phyloP scores from a whole-genome alignment of 345 rosid genomes.

The Mallotus nudiflorus region DNA sequence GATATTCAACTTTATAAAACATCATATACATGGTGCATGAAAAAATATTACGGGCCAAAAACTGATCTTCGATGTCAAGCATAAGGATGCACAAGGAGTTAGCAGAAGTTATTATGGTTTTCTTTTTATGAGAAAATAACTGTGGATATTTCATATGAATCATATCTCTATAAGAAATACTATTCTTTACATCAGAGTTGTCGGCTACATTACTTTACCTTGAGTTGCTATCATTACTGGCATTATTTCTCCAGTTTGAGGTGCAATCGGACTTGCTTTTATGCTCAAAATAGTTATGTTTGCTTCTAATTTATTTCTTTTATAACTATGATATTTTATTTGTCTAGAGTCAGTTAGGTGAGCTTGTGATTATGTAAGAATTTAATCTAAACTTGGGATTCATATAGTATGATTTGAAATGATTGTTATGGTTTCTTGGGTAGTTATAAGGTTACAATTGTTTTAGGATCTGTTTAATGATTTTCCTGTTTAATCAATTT shows the following conservation, averaged over 20 bases:
- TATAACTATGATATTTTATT: background rate
- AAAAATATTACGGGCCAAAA: background rate
- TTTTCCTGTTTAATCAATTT: conserved; percentile 8
- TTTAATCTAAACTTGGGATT: background rate
- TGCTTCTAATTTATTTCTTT: background rate
- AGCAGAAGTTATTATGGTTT: background rate
- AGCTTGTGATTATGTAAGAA: background rate
- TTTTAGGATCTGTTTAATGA: background rate
- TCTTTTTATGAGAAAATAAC: background rate
- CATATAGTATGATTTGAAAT: background rate
- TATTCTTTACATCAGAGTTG: no score
- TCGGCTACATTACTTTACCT: no score
- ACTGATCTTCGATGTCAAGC: background rate
- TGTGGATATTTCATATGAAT: background rate
- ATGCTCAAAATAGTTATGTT: background rate
- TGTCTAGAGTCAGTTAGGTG: background rate
- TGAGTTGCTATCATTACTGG: background rate
- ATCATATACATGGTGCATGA: background rate
- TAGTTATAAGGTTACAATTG: background rate
- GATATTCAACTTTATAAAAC: background rate
- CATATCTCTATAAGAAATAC: background rate
- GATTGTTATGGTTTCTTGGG: background rate
- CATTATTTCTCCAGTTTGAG: background rate
- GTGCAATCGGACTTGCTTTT: background rate
- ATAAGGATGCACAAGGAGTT: background rate